A percentile compares a stretch with the other conserved stretches of the same genome.
Evolutionary conservation across 208 protist species (phyloP).

Genomic region (Kentomonas sorsogonicus): DNA sequence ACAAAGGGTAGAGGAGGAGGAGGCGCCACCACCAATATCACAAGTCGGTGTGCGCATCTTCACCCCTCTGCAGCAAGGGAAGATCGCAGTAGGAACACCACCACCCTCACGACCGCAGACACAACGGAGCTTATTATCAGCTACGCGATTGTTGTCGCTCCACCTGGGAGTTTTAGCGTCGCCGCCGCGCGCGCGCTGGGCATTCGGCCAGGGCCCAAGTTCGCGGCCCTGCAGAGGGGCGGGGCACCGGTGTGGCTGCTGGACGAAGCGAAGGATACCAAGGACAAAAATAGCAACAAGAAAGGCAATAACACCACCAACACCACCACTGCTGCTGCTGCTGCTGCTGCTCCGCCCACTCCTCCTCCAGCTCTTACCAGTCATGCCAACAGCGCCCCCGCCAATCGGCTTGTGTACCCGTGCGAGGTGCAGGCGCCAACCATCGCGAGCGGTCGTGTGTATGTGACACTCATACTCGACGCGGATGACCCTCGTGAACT

Average conservation of each 20-base stretch:
- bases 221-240: conserved; percentile 60
- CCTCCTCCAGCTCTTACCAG: too few relatives aligned
- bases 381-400: too few relatives aligned
- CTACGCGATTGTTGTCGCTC: conserved; percentile 63
- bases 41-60: too few relatives aligned
- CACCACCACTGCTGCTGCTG: too few relatives aligned
- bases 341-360: too few relatives aligned
- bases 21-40: not conserved
- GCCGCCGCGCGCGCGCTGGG: conserved; percentile 46
- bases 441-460: conserved; percentile 36
- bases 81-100: too few relatives aligned
- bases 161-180: conserved; percentile 40
- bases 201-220: conserved; percentile 61
- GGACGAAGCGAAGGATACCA: conserved; percentile 14
- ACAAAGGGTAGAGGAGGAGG: not conserved
- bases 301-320: too few relatives aligned
- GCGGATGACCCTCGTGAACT: conserved; percentile 42
- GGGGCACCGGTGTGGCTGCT: conserved; percentile 37
- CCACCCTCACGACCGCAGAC: conserved; percentile 1
- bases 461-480: conserved; percentile 75
- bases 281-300: not conserved
- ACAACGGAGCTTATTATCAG: conserved; percentile 23
- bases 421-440: conserved; percentile 54
- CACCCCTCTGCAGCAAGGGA: too few relatives aligned
- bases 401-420: too few relatives aligned